Conservation (phyloP, 2,329 filamentous ascomycete species). For the Monilinia polystroma region DNA sequence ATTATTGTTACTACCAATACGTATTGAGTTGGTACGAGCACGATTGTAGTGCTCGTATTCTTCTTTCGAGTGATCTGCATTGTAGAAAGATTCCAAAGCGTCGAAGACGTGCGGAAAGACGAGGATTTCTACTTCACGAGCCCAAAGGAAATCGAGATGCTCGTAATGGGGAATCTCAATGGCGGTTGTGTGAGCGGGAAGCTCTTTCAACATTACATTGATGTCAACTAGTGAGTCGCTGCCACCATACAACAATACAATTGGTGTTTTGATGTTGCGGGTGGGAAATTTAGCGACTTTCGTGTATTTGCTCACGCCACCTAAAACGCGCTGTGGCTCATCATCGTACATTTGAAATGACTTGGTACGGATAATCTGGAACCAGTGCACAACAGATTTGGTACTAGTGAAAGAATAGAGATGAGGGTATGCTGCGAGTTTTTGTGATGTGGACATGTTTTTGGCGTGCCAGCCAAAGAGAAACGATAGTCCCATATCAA, state of each 20-base stretch:
- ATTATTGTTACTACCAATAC: conserved; percentile 26
- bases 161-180: conserved; percentile 91
- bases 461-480: conserved; percentile 85
- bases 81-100: conserved; percentile 71
- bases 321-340: conserved; percentile 75
- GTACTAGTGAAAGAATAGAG: conserved; percentile 96
- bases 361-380: conserved; percentile 95
- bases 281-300: conserved; percentile 97
- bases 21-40: conserved; percentile 35
- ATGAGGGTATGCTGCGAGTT: conserved; percentile 92
- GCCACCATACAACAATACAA: conserved; percentile 90
- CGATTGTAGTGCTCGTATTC: conserved; percentile 57
- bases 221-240: conserved; percentile 95
- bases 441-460: conserved; percentile 85
- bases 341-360: conserved; percentile 99
- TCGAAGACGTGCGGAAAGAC: conserved; percentile 89
- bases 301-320: conserved; percentile 77
- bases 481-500: conserved; percentile 77
- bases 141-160: conserved; percentile 96
- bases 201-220: conserved; percentile 82
- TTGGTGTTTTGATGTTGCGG: conserved; percentile 92
- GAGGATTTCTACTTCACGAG: conserved; percentile 73
- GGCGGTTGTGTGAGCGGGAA: conserved; percentile 80
- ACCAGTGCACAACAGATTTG: conserved; percentile 98
- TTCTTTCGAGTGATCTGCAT: conserved; percentile 56